These are phyloP conservation scores for Telopea speciosissima DNA, from an alignment of 177 flowering plant species.

Conservation along the genomic window DNA sequence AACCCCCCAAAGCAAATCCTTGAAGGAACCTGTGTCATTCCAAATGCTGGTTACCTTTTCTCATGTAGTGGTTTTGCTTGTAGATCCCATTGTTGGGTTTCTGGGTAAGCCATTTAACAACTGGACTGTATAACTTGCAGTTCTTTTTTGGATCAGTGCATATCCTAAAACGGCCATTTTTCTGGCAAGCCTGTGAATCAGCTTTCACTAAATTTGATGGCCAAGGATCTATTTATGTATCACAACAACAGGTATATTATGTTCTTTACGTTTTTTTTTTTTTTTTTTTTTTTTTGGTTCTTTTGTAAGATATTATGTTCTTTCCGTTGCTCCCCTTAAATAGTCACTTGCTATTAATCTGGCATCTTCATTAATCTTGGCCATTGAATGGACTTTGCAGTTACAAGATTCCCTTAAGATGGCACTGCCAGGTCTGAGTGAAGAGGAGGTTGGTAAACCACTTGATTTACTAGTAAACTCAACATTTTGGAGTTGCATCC, in stretches of 20 bases:
- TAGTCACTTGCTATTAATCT: not conserved
- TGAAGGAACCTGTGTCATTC: too few relatives aligned
- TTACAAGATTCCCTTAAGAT: constrained; percentile 40
- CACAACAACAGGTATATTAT: constrained; percentile 45
- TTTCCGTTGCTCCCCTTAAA: not conserved
- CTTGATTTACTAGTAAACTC: not conserved
- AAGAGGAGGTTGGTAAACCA: constrained; percentile 40
- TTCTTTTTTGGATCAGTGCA: constrained; percentile 68
- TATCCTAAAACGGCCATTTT: constrained; percentile 61
- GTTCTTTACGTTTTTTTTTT: not conserved
- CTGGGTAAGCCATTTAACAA: too few relatives aligned
- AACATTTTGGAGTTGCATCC: not conserved
- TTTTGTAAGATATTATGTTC: too few relatives aligned
- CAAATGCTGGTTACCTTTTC: too few relatives aligned
- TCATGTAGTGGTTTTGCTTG: too few relatives aligned
- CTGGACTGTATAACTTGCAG: constrained; percentile 29
- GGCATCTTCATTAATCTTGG: not conserved
- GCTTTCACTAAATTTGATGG: constrained; percentile 48
- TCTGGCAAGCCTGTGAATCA: constrained; percentile 53
- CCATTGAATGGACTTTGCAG: constrained; percentile 25
- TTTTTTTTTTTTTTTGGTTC: too few relatives aligned
- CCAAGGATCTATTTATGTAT: constrained; percentile 31
- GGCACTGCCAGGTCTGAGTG: constrained; percentile 38
- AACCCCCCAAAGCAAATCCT: too few relatives aligned
- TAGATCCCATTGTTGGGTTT: too few relatives aligned